A percentile compares a stretch with the other conserved stretches of the same genome.
These are phyloP conservation scores for Clarkia xantiana DNA, from an alignment of 345 rosid genomes.

Conservation along the genomic window DNA sequence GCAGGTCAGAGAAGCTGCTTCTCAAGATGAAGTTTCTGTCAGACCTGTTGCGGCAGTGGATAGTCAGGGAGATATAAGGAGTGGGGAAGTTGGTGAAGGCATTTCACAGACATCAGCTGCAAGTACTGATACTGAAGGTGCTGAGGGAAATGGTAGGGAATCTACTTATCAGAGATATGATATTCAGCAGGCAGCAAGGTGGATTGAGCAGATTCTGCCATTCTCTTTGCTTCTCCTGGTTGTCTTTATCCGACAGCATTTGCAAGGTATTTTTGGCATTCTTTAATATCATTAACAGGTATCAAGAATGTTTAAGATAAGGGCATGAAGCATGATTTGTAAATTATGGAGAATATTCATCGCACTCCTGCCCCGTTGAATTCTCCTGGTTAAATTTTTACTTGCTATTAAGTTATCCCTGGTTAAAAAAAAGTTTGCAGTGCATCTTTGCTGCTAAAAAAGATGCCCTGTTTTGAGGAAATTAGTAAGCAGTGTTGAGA, in stretches of 20 bases:
- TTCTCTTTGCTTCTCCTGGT: constrained; percentile 93
- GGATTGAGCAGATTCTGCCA: constrained; percentile 97
- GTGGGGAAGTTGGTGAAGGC: constrained; percentile 31
- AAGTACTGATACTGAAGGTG: constrained; percentile 34
- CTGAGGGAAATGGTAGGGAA: constrained; percentile 52
- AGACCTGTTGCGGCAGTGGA: constrained; percentile 14
- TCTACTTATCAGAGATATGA: constrained; percentile 96
- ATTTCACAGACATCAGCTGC: constrained; percentile 29
- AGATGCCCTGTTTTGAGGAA: too few relatives aligned
- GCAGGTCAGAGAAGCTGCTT: constrained; percentile 28
- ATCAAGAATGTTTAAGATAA: too few relatives aligned
- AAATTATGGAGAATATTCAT: too few relatives aligned
- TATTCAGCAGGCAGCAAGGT: constrained; percentile 97
- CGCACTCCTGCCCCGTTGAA: too few relatives aligned
- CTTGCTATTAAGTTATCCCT: too few relatives aligned
- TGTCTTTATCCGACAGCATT: constrained; percentile 96
- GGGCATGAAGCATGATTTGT: too few relatives aligned
- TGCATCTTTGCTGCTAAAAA: too few relatives aligned
- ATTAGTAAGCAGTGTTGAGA: too few relatives aligned
- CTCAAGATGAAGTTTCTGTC: constrained; percentile 22
- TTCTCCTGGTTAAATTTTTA: too few relatives aligned
- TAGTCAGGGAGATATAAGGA: constrained; percentile 32
- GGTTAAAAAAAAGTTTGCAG: too few relatives aligned
- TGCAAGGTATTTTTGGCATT: constrained; percentile 51
- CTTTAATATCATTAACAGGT: too few relatives aligned